phyloP scores from a whole-genome alignment of 2,329 filamentous ascomycete species.

The Neurospora crassa region DNA sequence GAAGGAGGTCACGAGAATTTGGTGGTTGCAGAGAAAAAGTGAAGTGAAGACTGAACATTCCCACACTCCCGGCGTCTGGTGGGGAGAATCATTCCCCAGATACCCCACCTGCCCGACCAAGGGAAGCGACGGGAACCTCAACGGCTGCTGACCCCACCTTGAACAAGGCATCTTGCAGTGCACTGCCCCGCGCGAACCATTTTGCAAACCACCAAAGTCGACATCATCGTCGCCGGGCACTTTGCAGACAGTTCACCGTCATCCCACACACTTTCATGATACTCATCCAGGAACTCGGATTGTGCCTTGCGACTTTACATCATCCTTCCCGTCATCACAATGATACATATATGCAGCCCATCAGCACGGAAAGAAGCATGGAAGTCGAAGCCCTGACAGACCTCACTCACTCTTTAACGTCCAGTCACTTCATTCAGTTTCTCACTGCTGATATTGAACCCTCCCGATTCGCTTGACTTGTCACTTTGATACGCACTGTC shows the following conservation, averaged over 20 bases:
- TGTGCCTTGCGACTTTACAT: background rate
- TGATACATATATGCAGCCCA: background rate
- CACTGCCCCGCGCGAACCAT: background rate
- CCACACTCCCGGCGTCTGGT: no score
- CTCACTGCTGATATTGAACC: background rate
- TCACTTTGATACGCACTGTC: background rate
- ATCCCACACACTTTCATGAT: background rate
- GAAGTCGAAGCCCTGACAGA: background rate
- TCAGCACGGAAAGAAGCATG: background rate
- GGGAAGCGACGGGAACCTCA: background rate
- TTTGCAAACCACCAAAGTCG: background rate
- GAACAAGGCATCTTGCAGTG: background rate
- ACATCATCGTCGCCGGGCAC: background rate
- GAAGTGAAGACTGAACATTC: no score
- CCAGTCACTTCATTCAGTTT: background rate
- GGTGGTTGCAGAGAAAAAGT: background rate
- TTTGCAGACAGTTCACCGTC: background rate
- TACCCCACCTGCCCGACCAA: background rate
- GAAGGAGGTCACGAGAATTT: background rate
- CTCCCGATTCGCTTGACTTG: background rate
- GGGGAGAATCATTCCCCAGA: background rate
- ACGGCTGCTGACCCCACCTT: background rate
- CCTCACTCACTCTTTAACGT: background rate
- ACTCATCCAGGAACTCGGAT: background rate
- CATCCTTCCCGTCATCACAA: background rate